Percentiles rank a stretch among this genome's conserved stretches.
Conservation (phyloP, 176 grass and related monocot species). For the Oryza brachyantha region DNA sequence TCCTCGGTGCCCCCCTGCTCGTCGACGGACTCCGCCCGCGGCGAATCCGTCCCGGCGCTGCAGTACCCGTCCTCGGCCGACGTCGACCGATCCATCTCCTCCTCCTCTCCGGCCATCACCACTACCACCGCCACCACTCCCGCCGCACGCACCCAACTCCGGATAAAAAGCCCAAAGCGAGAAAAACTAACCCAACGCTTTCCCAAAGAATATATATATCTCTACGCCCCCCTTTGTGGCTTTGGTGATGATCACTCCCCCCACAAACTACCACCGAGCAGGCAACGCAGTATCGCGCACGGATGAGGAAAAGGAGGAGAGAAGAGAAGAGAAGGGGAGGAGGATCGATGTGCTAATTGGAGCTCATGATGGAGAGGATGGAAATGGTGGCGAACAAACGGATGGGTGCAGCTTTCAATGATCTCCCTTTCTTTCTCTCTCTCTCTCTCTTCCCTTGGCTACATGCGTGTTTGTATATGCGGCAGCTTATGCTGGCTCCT, state of each 20-base stretch:
- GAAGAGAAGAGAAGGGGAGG: neutral
- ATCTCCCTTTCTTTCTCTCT: neutral
- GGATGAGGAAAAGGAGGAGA: neutral
- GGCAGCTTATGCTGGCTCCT: neutral
- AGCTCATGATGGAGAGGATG: conserved; percentile 20
- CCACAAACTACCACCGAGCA: neutral
- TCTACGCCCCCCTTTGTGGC: neutral
- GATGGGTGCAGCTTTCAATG: conserved; percentile 66
- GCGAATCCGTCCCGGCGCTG: conserved; percentile 63
- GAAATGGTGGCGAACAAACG: conserved; percentile 50
- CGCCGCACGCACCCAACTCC: neutral
- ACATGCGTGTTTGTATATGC: conserved; percentile 44
- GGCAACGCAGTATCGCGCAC: neutral
- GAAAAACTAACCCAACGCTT: conserved; percentile 33
- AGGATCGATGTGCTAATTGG: conserved; percentile 1
- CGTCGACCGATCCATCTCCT: conserved; percentile 1
- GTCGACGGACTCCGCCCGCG: conserved; percentile 59
- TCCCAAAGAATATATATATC: conserved; percentile 28
- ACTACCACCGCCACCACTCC: conserved; percentile 33
- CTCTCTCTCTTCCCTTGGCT: neutral
- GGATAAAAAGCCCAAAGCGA: conserved; percentile 36
- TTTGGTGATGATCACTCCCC: conserved; percentile 7
- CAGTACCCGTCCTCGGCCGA: conserved; percentile 54
- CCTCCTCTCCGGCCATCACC: neutral
- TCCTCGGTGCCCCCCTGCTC: conserved; percentile 40